Base-by-base conservation (phyloP, 495 filamentous ascomycete genomes). In the Podospora anserina region DNA sequence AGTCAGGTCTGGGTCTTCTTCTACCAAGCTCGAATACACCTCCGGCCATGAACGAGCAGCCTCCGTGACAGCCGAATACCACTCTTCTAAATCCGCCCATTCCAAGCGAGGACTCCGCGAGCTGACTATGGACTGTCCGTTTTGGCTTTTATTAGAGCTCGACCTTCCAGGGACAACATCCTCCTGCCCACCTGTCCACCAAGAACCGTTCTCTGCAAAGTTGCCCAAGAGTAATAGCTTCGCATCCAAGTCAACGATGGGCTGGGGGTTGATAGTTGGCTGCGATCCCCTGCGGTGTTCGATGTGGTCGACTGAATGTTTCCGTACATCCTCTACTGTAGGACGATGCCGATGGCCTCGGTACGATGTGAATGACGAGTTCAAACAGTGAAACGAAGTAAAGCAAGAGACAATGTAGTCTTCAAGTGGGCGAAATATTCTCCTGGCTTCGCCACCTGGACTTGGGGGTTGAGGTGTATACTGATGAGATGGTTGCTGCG, bases 211-310 rank as follows among this genome's bases (percentile, higher is more conserved):
- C 76, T 95, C 91, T 0, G 89, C 89, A 69, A 95, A 80, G 68
- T 94, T 87, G 16, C 92, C 92, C n/a, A 93, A 75, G 15, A 94
- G 82, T 15, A 95, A 81, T 0, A 91, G 89, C 76, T 94, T 95
- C 0, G 90, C 86, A 76, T 95, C 92, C 28, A 92, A 77, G 20
- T 82, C 81, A 20, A 76, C 69, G 55, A 83, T 78, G 7, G 75
- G 68, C 26, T 76, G 69, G n/a, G 80, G 78, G 54, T 63, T 77
- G 65, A 13, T 20, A 2, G 32, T 13, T 19, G 64, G 70, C 18
- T 69, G 61, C 18, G 66, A 55, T 59, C 78, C 77, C 65, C 68
- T 79, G 27, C 75, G 78, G 16, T 67, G 64, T 60, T 78, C 70
- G 23, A 49, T 57, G 19, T 69, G 61, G 23, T 59, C 65, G 3